phyloP scores from a whole-genome alignment of 768 basidiomycete genomes.

The Russula compacta region DNA sequence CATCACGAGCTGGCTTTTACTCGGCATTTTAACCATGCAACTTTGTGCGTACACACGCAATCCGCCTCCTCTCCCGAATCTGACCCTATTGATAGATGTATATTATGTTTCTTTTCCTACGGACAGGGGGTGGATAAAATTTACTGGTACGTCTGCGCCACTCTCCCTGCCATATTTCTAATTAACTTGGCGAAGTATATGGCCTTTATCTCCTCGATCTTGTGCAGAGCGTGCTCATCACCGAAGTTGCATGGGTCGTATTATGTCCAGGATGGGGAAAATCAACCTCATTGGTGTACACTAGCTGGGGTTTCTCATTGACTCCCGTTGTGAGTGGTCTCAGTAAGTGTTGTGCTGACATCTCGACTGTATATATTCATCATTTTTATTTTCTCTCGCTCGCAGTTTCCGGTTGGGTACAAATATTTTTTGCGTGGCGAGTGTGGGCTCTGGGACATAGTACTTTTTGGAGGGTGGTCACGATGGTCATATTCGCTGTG shows the following conservation, averaged over 20 bases:
- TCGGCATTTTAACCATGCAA: constrained; percentile 5
- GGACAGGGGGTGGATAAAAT: background rate
- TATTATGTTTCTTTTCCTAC: background rate
- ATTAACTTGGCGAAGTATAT: background rate
- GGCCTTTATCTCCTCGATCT: constrained; percentile 4
- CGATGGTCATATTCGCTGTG: background rate
- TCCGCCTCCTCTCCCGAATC: too few relatives aligned
- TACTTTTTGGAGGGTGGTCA: background rate
- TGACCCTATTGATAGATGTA: background rate
- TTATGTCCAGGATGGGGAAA: constrained; percentile 5
- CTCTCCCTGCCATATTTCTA: background rate
- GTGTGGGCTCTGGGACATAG: background rate
- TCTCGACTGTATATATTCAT: background rate
- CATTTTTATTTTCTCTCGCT: too few relatives aligned
- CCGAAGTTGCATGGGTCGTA: background rate
- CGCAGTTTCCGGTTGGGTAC: background rate
- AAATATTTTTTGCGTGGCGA: constrained; percentile 6
- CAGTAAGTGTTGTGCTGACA: background rate
- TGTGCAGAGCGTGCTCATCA: background rate
- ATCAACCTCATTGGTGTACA: background rate
- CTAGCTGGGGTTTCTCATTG: background rate
- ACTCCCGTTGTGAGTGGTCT: background rate
- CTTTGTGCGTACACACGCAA: background rate
- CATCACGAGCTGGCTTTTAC: background rate
- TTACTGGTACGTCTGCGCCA: background rate